Evolutionary conservation across 306 rosid species (phyloP).

Genomic region (Canavalia ensiformis): DNA sequence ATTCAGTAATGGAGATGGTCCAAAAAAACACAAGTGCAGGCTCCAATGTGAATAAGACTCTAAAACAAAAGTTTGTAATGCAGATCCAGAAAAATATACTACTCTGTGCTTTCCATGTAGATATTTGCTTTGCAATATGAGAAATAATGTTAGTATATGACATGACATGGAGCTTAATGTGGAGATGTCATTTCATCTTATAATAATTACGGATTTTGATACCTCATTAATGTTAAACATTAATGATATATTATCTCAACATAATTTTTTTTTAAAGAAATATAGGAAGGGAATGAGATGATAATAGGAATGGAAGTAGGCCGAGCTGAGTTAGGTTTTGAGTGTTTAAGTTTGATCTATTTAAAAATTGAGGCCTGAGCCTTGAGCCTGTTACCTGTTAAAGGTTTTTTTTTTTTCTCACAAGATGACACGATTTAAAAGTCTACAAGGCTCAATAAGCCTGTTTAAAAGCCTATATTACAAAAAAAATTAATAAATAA

Average conservation of each 20-base stretch:
- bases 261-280: too few relatives aligned
- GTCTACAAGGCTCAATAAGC: too few relatives aligned
- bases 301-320: too few relatives aligned
- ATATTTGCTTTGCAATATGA: not conserved
- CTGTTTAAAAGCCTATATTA: too few relatives aligned
- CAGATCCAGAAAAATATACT: not conserved
- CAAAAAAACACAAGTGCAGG: not conserved
- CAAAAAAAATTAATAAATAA: too few relatives aligned
- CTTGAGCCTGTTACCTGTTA: too few relatives aligned
- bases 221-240: not conserved
- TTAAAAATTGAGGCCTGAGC: too few relatives aligned
- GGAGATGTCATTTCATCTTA: not conserved
- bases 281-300: too few relatives aligned
- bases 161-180: slow-evolving; percentile 7
- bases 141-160: not conserved
- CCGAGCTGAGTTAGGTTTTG: too few relatives aligned
- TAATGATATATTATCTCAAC: not conserved
- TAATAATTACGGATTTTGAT: not conserved
- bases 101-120: not conserved
- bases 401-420: too few relatives aligned
- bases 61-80: not conserved
- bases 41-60: not conserved
- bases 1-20: slow-evolving; percentile 28
- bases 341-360: too few relatives aligned
- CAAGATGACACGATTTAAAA: too few relatives aligned